Percentiles rank a stretch among this genome's conserved stretches.
Conservation (phyloP, 495 filamentous ascomycete genomes). For the Niebla homalea region DNA sequence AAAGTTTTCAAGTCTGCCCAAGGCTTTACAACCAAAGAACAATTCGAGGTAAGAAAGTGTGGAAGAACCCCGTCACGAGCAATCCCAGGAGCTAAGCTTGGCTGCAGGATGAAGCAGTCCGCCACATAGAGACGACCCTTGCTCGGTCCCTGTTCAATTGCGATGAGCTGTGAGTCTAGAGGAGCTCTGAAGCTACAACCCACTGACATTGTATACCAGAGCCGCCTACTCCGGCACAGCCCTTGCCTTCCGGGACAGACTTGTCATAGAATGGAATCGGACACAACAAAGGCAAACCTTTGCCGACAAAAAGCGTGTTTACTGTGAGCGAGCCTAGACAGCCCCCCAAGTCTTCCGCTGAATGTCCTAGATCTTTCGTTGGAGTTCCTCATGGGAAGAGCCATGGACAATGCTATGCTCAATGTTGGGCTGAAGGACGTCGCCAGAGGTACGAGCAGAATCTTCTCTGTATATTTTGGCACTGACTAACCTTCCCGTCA, state of each 20-base stretch:
- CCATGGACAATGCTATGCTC: conserved; percentile 96
- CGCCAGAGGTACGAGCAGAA: conserved; percentile 48
- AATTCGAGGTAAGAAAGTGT: conserved; percentile 43
- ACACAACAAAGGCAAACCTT: conserved; percentile 94
- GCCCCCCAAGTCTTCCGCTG: background rate
- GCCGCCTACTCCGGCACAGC: conserved; percentile 86
- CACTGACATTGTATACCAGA: conserved; percentile 21
- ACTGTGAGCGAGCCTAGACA: conserved; percentile 40
- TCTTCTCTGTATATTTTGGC: background rate
- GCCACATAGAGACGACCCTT: conserved; percentile 91
- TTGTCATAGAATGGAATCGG: conserved; percentile 93
- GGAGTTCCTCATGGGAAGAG: conserved; percentile 93
- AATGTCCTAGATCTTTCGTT: conserved; percentile 57
- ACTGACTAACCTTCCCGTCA: conserved; percentile 17
- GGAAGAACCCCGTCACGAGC: background rate
- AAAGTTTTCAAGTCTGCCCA: conserved; percentile 36
- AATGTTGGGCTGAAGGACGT: conserved; percentile 80
- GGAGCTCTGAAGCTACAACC: background rate
- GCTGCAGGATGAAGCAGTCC: conserved; percentile 64
- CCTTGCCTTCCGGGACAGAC: conserved; percentile 80
- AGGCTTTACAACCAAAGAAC: conserved; percentile 62
- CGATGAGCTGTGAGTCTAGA: conserved; percentile 53
- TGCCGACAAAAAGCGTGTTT: conserved; percentile 79
- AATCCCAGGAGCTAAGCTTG: background rate
- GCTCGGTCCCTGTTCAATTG: conserved; percentile 97